Conservation (phyloP, 495 filamentous ascomycete species). For the Xylaria sp. region DNA sequence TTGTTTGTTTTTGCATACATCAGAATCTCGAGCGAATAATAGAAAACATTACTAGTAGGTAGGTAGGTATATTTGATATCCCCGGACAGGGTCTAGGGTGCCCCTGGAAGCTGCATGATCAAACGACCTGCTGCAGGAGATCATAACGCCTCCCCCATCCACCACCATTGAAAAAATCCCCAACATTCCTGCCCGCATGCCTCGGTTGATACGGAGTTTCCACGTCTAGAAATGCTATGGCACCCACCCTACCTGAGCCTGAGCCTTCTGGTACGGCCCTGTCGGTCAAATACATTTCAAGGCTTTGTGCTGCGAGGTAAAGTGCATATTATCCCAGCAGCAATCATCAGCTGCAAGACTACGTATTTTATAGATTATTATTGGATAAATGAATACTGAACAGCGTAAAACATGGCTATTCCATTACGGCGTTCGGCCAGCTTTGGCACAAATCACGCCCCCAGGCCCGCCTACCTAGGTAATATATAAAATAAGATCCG, state of each 20-base stretch:
- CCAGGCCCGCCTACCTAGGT: not conserved
- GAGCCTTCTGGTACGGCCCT: not conserved
- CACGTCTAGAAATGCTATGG: not conserved
- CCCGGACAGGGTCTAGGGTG: not conserved
- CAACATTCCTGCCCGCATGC: not conserved
- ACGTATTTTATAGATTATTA: not conserved
- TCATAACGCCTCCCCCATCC: slow-evolving; percentile 2
- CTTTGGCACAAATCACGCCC: not conserved
- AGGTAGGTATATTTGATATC: not conserved
- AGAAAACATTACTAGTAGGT: not conserved
- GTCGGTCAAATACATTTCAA: not conserved
- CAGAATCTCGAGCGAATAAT: not conserved
- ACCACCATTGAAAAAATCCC: not conserved
- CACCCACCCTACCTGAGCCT: not conserved
- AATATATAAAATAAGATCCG: too few species aligned
- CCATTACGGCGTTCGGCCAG: not conserved
- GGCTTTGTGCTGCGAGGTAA: not conserved
- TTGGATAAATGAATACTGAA: not conserved
- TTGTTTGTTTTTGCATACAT: not conserved
- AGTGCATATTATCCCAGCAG: not conserved
- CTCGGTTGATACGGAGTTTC: not conserved
- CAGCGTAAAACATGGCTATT: not conserved
- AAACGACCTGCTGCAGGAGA: slow-evolving; percentile 18
- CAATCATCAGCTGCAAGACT: not conserved
- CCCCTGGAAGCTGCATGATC: slow-evolving; percentile 13